These are phyloP conservation scores for Retiboletus fuscus DNA, from an alignment of 1,284 basidiomycete species.

Conservation along the genomic window DNA sequence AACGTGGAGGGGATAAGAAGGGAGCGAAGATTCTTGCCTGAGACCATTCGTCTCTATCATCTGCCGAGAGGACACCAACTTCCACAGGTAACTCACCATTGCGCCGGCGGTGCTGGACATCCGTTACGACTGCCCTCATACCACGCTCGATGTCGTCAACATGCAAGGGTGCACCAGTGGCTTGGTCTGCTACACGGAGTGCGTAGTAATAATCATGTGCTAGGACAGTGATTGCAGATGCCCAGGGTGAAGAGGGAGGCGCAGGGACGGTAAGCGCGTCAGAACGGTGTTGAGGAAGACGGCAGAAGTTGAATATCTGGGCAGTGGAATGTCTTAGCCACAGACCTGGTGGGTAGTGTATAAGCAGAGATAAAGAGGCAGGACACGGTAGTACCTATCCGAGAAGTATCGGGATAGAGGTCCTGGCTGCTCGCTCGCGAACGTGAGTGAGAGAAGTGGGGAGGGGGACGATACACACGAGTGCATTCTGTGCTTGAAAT, in stretches of 20 bases:
- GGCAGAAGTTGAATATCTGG: conserved; percentile 82
- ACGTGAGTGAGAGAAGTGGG: conserved; percentile 11
- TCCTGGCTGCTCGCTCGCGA: conserved; percentile 58
- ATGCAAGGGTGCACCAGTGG: conserved; percentile 49
- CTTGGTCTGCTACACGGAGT: conserved; percentile 65
- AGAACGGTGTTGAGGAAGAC: conserved; percentile 74
- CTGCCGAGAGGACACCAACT: conserved; percentile 83
- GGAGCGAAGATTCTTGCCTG: conserved; percentile 58
- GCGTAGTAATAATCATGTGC: conserved; percentile 87
- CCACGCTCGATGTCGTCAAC: conserved; percentile 74
- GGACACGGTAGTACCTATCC: conserved; percentile 56
- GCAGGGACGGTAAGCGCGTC: conserved; percentile 69
- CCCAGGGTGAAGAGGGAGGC: conserved; percentile 57
- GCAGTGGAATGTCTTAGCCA: conserved; percentile 71
- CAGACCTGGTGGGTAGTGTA: conserved; percentile 57
- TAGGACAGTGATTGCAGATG: conserved; percentile 73
- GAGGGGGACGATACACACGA: conserved; percentile 56
- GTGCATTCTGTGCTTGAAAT: conserved; percentile 81
- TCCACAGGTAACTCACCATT: conserved; percentile 67
- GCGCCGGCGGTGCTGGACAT: conserved; percentile 69
- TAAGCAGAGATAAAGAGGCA: conserved; percentile 5
- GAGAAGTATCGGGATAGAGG: conserved; percentile 66
- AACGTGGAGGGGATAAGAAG: background rate
- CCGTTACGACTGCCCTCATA: conserved; percentile 75
- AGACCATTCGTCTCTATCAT: conserved; percentile 88